phyloP scores from a whole-genome alignment of 345 rosid genomes.

The Tarenaya hassleriana region DNA sequence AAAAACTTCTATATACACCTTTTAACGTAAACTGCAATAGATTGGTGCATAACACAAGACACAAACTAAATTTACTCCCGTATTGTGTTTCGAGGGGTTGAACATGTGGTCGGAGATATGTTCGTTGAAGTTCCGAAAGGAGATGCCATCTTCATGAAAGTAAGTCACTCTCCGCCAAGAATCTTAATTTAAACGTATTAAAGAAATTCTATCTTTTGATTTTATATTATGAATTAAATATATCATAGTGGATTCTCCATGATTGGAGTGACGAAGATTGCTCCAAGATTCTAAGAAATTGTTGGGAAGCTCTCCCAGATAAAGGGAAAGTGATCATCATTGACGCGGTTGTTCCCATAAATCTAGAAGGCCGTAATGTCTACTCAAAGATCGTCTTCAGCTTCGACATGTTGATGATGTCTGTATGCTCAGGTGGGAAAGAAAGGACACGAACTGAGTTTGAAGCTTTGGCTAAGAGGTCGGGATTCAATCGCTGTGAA shows the following conservation, averaged over 20 bases:
- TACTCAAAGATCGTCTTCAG: conserved; percentile 22
- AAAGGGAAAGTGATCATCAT: conserved; percentile 36
- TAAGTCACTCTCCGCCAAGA: no score
- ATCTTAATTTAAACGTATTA: no score
- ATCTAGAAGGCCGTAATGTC: conserved; percentile 17
- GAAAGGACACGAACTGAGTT: conserved; percentile 36
- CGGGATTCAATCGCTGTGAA: conserved; percentile 30
- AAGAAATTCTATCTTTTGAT: no score
- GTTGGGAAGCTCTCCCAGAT: conserved; percentile 35
- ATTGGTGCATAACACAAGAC: no score
- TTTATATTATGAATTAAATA: not conserved
- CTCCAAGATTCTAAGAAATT: conserved; percentile 35
- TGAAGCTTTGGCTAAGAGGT: conserved; percentile 24
- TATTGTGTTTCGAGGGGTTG: conserved; percentile 37
- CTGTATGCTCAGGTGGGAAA: conserved; percentile 33
- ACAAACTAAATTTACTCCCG: not conserved
- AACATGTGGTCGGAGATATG: conserved; percentile 84
- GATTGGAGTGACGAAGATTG: conserved; percentile 39
- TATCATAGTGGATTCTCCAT: conserved; percentile 35
- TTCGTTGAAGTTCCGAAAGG: conserved; percentile 58
- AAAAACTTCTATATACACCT: not conserved
- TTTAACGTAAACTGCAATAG: not conserved
- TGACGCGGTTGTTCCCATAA: conserved; percentile 29
- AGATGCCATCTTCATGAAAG: conserved; percentile 84
- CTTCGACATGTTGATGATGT: conserved; percentile 38